Conservation (phyloP, 2,329 filamentous ascomycete species). For the Ophiostoma piceae region DNA sequence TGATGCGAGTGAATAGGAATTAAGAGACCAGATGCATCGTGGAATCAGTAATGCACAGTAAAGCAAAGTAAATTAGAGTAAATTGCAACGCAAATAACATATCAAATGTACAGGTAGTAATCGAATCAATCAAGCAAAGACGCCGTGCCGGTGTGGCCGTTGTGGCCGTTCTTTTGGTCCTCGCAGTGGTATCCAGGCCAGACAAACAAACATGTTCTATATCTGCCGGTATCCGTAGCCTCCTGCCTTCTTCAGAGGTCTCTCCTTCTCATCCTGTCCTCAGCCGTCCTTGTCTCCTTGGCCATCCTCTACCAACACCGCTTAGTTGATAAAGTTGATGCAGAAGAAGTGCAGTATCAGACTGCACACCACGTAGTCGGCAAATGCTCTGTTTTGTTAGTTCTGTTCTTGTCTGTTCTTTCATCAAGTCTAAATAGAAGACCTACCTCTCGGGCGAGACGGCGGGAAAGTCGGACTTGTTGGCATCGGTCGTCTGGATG, state of each 20-base stretch:
- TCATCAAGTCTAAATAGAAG: not conserved
- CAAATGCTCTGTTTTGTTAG: constrained; percentile 65
- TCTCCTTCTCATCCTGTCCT: not conserved
- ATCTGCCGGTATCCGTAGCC: not conserved
- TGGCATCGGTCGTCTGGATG: constrained; percentile 84
- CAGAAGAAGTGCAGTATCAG: constrained; percentile 97
- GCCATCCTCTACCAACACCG: too few species aligned
- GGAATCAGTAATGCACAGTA: not conserved
- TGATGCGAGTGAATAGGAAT: not conserved
- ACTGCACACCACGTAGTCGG: constrained; percentile 92
- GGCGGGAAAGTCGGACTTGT: constrained; percentile 69
- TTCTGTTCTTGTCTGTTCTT: too few species aligned
- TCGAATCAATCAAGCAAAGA: not conserved
- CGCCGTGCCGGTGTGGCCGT: not conserved
- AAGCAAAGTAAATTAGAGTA: not conserved
- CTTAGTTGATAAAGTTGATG: constrained; percentile 96
- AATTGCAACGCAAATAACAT: not conserved
- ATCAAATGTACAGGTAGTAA: too few species aligned
- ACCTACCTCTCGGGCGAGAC: constrained; percentile 74
- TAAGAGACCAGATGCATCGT: too few species aligned
- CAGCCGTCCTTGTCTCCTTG: not conserved
- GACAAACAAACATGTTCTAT: not conserved
- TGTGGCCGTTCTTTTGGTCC: not conserved
- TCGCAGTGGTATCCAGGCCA: not conserved
- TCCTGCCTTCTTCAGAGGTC: not conserved